Percentiles rank a stretch among this genome's conserved stretches.
Conservation (phyloP, 2,329 filamentous ascomycete genomes). For the Septoria petroselini region DNA sequence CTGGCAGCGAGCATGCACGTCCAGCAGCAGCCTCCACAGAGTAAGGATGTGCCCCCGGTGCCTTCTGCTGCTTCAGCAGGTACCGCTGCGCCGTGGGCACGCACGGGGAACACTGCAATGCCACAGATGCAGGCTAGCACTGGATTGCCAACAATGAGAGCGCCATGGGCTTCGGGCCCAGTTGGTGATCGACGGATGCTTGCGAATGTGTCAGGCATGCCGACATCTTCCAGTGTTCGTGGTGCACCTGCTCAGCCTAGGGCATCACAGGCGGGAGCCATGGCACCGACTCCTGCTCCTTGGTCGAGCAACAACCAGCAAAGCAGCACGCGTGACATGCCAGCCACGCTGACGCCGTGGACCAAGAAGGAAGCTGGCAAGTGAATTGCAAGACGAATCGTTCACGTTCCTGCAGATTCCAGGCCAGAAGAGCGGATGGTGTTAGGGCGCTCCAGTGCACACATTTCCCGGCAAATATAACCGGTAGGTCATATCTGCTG, state of each 20-base stretch:
- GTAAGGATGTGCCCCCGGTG: slow-evolving; percentile 26
- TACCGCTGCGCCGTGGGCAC: slow-evolving; percentile 33
- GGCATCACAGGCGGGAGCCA: neutral
- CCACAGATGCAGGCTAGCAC: slow-evolving; percentile 29
- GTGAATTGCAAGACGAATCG: neutral
- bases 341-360: slow-evolving; percentile 7
- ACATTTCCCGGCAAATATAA: too few relatives aligned
- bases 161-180: slow-evolving; percentile 27
- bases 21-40: slow-evolving; percentile 33
- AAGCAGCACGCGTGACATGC: neutral
- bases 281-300: neutral
- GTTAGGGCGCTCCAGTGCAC: too few relatives aligned
- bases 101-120: slow-evolving; percentile 17
- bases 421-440: too few relatives aligned
- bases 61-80: slow-evolving; percentile 16
- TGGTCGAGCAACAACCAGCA: neutral
- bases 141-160: slow-evolving; percentile 33
- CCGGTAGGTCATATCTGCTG: too few relatives aligned
- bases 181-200: neutral
- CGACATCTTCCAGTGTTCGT: neutral
- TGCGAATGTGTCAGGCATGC: neutral
- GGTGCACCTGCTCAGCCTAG: neutral
- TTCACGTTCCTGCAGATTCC: neutral
- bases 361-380: neutral
- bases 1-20: slow-evolving; percentile 28